These are phyloP conservation scores for Pilobolus umbonatus DNA, from an alignment of 192 early-diverging fungal species.

Conservation along the genomic window DNA sequence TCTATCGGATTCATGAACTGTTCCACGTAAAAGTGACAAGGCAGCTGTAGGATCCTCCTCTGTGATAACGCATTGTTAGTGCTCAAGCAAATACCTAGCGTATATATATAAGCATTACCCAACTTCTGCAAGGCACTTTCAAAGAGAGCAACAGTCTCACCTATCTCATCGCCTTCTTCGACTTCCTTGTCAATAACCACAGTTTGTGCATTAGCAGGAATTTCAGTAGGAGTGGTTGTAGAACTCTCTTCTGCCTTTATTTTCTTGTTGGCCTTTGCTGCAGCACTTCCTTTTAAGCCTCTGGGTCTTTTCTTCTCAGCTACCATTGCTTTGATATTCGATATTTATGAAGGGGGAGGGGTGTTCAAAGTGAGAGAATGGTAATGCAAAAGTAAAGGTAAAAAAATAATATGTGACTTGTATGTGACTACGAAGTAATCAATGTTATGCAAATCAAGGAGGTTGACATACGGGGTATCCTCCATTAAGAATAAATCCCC, in stretches of 20 bases:
- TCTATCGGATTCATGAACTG: constrained; percentile 50
- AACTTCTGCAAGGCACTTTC: constrained; percentile 45
- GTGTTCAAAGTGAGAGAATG: no score
- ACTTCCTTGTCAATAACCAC: constrained; percentile 40
- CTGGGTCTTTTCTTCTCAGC: constrained; percentile 42
- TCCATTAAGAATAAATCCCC: no score
- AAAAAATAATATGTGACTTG: no score
- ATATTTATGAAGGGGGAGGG: neutral
- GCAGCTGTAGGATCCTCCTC: constrained; percentile 36
- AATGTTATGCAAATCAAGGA: no score
- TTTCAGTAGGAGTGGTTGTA: constrained; percentile 27
- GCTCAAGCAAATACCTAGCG: neutral
- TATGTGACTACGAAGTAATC: no score
- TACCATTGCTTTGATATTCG: constrained; percentile 25
- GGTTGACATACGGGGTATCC: no score
- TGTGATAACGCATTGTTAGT: neutral
- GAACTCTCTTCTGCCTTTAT: constrained; percentile 8
- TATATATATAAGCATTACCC: constrained; percentile 9
- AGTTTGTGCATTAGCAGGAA: constrained; percentile 35
- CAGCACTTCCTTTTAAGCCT: constrained; percentile 36
- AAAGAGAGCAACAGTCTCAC: constrained; percentile 43
- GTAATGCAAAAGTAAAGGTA: no score
- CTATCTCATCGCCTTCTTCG: constrained; percentile 47
- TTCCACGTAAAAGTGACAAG: constrained; percentile 38
- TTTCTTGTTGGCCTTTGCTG: constrained; percentile 26